A percentile compares a stretch with the other conserved stretches of the same genome.
Evolutionary conservation across 148 eudicot species (phyloP).

Genomic region (Pharnaceum exiguum): DNA sequence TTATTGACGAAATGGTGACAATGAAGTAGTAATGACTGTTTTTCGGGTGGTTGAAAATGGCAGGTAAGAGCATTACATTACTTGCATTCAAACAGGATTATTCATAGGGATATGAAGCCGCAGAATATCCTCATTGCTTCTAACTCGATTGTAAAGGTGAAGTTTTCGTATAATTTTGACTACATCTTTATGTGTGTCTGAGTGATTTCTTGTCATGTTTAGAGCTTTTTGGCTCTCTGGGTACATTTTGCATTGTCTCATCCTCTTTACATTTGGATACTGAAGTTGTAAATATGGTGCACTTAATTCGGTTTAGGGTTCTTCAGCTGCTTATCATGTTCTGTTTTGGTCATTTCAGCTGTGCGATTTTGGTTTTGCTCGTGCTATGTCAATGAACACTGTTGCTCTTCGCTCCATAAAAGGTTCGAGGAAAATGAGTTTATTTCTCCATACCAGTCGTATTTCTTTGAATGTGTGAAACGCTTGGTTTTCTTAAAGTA

Average conservation of each 20-base stretch:
- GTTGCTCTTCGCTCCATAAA: slow-evolving; percentile 94
- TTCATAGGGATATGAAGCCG: slow-evolving; percentile 99
- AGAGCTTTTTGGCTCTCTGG: not conserved
- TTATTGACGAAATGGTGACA: not conserved
- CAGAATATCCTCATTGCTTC: slow-evolving; percentile 96
- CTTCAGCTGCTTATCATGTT: not conserved
- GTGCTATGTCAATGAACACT: slow-evolving; percentile 98
- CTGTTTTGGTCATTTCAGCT: slow-evolving; percentile 45
- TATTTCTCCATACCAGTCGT: too few relatives aligned
- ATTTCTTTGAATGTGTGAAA: too few relatives aligned
- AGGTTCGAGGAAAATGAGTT: too few relatives aligned
- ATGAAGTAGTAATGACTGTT: not conserved
- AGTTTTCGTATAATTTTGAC: not conserved
- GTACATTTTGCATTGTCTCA: not conserved
- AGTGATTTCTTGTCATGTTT: not conserved
- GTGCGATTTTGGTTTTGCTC: slow-evolving; percentile 99
- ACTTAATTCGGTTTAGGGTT: not conserved
- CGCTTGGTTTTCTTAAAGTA: too few relatives aligned
- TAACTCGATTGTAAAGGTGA: slow-evolving; percentile 86
- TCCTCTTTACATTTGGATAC: not conserved
- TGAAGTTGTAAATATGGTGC: not conserved
- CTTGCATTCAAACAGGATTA: slow-evolving; percentile 91
- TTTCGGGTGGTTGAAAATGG: slow-evolving; percentile 1
- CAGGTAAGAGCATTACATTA: slow-evolving; percentile 95
- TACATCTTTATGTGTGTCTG: not conserved